phyloP scores from a whole-genome alignment of 148 eudicot genomes.

The Fagopyrum homotropicum region DNA sequence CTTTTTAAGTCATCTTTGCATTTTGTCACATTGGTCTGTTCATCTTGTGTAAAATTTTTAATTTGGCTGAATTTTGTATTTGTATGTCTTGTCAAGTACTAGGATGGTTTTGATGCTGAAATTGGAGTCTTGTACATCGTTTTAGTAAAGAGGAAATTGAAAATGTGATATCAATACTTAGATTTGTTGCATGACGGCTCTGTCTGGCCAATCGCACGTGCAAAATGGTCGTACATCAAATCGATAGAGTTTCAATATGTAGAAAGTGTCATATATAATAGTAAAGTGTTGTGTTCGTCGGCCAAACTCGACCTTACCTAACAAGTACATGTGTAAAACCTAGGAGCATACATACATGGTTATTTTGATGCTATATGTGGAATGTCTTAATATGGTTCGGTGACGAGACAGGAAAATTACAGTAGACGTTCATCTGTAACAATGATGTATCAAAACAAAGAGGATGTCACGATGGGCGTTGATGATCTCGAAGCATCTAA shows the following conservation, averaged over 20 bases:
- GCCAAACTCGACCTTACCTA: background rate
- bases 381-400: background rate
- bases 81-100: background rate
- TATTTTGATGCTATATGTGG: background rate
- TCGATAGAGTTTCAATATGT: background rate
- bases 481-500: constrained; percentile 41
- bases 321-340: background rate
- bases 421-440: background rate
- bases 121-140: background rate
- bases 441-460: constrained; percentile 20
- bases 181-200: background rate
- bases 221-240: background rate
- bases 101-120: constrained; percentile 1
- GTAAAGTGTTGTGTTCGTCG: background rate
- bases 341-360: background rate
- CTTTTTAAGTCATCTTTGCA: background rate
- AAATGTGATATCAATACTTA: constrained; percentile 2
- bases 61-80: background rate
- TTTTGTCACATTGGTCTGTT: background rate
- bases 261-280: background rate
- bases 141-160: background rate
- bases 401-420: background rate
- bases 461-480: constrained; percentile 42
- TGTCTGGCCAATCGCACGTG: background rate
- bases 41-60: background rate